Conservation (phyloP, 2,329 filamentous ascomycete species). For the Diaporthe sp. region DNA sequence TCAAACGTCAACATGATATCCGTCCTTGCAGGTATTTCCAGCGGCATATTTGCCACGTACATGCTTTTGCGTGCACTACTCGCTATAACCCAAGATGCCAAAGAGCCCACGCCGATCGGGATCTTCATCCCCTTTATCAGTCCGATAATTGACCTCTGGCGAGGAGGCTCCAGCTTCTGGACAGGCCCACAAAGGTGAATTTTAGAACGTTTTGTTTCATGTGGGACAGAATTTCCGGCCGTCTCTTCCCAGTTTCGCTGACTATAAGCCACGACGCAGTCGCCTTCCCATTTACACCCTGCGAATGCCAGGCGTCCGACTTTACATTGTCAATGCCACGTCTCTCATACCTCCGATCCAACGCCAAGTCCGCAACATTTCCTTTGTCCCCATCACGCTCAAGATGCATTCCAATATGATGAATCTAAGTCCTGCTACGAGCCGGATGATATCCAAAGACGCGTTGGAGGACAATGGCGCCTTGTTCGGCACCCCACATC, state of each 20-base stretch:
- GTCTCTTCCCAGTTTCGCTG: not conserved
- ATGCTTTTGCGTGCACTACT: not conserved
- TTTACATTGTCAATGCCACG: constrained; percentile 19
- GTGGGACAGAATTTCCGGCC: too few relatives aligned
- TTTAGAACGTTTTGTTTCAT: not conserved
- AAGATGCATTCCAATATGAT: not conserved
- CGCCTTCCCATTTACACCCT: constrained; percentile 22
- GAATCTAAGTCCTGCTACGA: not conserved
- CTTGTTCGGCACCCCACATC: not conserved
- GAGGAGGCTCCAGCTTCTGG: not conserved
- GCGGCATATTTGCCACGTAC: too few relatives aligned
- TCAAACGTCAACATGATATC: too few relatives aligned
- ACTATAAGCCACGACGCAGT: not conserved
- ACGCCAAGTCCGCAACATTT: not conserved
- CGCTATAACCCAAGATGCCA: constrained; percentile 5
- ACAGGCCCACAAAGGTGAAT: not conserved
- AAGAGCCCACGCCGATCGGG: not conserved
- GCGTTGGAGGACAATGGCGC: not conserved
- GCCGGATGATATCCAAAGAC: not conserved
- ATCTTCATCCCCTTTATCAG: not conserved
- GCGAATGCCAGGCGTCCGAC: constrained; percentile 10
- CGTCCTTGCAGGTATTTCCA: too few relatives aligned
- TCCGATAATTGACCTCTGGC: not conserved
- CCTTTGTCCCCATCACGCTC: not conserved
- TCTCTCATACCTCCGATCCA: constrained; percentile 25